phyloP scores from a whole-genome alignment of 2,329 filamentous ascomycete genomes.

The Neofusicoccum sp. region DNA sequence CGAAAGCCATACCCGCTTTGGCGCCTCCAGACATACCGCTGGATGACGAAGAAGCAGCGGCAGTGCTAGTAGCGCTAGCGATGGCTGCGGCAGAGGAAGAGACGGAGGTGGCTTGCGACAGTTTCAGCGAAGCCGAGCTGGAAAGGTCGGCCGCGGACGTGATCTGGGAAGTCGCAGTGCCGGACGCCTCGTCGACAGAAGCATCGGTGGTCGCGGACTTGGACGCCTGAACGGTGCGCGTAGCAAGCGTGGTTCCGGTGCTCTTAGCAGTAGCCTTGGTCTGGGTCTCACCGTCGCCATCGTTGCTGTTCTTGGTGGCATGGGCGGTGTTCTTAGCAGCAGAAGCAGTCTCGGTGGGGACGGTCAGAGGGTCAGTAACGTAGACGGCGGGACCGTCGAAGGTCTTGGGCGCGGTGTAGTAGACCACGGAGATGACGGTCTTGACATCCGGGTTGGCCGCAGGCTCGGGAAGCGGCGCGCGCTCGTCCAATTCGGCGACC shows the following conservation, averaged over 20 bases:
- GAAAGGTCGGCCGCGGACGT: slow-evolving; percentile 4
- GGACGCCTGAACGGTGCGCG: slow-evolving; percentile 23
- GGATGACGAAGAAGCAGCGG: slow-evolving; percentile 28
- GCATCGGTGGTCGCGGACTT: slow-evolving; percentile 26
- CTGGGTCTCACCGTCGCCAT: not conserved
- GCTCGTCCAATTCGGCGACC: slow-evolving; percentile 10
- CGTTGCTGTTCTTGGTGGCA: not conserved
- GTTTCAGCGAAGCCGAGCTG: not conserved
- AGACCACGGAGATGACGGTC: slow-evolving; percentile 49
- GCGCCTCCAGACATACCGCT: slow-evolving; percentile 49
- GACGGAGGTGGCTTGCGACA: slow-evolving; percentile 27
- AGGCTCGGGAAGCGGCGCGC: slow-evolving; percentile 21
- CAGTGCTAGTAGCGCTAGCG: slow-evolving; percentile 29
- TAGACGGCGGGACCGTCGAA: slow-evolving; percentile 49
- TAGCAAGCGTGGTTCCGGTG: slow-evolving; percentile 24
- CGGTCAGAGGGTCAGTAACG: slow-evolving; percentile 28
- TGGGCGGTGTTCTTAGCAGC: slow-evolving; percentile 7
- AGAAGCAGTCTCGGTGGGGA: not conserved
- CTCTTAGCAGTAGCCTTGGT: slow-evolving; percentile 10
- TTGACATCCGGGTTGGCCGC: slow-evolving; percentile 25
- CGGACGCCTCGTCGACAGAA: slow-evolving; percentile 18
- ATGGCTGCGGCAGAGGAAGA: slow-evolving; percentile 33
- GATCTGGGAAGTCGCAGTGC: slow-evolving; percentile 9
- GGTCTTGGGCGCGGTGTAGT: slow-evolving; percentile 56
- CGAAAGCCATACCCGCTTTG: slow-evolving; percentile 85